Conservation (phyloP, 106 monocot species). For the Dendrobium huoshanense region DNA sequence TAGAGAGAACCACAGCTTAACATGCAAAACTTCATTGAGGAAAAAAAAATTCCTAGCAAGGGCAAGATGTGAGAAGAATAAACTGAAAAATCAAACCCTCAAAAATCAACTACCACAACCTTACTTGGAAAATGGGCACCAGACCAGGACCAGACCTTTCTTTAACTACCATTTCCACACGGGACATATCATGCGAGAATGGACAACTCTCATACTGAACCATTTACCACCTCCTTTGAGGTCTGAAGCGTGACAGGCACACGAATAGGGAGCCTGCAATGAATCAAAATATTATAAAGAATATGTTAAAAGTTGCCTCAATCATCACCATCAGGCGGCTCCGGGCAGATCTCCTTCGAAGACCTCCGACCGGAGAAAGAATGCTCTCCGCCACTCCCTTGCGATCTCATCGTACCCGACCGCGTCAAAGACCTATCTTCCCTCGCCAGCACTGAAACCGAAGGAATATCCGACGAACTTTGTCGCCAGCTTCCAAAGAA, state of each 20-base stretch:
- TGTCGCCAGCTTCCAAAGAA: conserved; percentile 68
- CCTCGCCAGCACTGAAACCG: conserved; percentile 13
- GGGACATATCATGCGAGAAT: no score
- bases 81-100: no score
- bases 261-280: conserved; percentile 9
- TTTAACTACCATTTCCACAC: no score
- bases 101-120: no score
- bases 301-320: conserved; percentile 5
- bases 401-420: conserved; percentile 42
- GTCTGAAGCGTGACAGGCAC: background rate
- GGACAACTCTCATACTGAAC: no score
- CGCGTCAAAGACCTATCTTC: conserved; percentile 37
- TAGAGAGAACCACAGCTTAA: no score
- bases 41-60: no score
- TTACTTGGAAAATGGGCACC: no score
- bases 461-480: conserved; percentile 34
- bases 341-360: conserved; percentile 65
- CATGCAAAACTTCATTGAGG: no score
- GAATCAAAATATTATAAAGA: background rate
- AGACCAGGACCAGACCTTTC: no score
- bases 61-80: no score
- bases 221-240: no score
- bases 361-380: conserved; percentile 32
- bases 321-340: conserved; percentile 41
- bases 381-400: conserved; percentile 50